Conservation (phyloP, 495 filamentous ascomycete genomes). For the Aspergillus steynii region DNA sequence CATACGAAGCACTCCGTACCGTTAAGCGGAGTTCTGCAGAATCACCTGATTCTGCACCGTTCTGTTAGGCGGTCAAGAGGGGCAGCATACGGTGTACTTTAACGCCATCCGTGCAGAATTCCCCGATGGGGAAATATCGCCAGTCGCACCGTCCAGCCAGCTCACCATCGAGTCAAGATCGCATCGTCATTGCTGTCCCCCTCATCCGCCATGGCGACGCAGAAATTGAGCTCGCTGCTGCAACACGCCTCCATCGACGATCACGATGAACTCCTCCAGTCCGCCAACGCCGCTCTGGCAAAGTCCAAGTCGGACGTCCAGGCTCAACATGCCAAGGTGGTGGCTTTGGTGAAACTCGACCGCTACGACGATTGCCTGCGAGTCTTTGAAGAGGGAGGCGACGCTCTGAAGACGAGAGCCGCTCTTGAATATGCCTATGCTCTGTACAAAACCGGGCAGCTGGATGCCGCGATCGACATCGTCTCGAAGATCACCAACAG, state of each 20-base stretch:
- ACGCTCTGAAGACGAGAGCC: slow-evolving; percentile 64
- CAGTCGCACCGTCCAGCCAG: slow-evolving; percentile 15
- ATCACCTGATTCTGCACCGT: too few species aligned
- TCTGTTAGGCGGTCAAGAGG: not conserved
- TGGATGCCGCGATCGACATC: slow-evolving; percentile 66
- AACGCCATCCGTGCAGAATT: slow-evolving; percentile 17
- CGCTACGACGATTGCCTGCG: slow-evolving; percentile 87
- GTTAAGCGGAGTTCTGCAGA: too few species aligned
- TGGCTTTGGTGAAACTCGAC: slow-evolving; percentile 90
- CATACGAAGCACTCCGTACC: too few species aligned
- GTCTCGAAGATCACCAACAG: slow-evolving; percentile 48
- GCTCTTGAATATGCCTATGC: slow-evolving; percentile 85
- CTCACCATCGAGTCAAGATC: slow-evolving; percentile 6
- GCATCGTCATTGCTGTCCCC: not conserved
- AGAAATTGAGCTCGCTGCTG: slow-evolving; percentile 58
- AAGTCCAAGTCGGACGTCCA: slow-evolving; percentile 61
- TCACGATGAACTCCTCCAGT: slow-evolving; percentile 69
- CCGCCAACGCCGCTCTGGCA: slow-evolving; percentile 68
- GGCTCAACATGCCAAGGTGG: slow-evolving; percentile 74
- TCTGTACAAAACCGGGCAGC: slow-evolving; percentile 79
- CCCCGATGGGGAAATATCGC: slow-evolving; percentile 27
- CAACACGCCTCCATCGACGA: slow-evolving; percentile 65
- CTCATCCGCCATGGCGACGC: slow-evolving; percentile 40
- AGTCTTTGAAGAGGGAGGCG: slow-evolving; percentile 69
- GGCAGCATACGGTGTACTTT: slow-evolving; percentile 12